Base-by-base conservation (phyloP, 495 filamentous ascomycete species). In the Amorphotheca resinae region DNA sequence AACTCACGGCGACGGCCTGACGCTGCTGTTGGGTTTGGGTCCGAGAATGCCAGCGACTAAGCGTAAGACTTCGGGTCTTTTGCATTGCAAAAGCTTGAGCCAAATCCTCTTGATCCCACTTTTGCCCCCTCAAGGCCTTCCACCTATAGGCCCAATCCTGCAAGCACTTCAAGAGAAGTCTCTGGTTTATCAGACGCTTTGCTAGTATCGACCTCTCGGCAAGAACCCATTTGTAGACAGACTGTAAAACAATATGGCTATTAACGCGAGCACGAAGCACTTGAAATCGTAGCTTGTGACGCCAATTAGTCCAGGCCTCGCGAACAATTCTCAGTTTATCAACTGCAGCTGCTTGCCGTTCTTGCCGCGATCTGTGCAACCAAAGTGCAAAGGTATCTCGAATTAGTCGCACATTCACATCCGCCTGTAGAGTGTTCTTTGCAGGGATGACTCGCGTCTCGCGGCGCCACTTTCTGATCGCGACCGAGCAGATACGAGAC, bases 281-380 rank as follows among this genome's bases (percentile, higher is more conserved):
- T 37, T 44, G 39, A 34, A 41, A 9, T 7, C 51, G 32, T 14
- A 80, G 64, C 12, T 61, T 67, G 59, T 82, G 76, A 42, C 81
- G 82, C 80, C 80, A 86, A 9, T 64, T 53, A 1, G 73, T 75
- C 68, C 71, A 80, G 7, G 73, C 61, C 52, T 75, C 77, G 22
- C 69, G 68, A 33, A 80, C 47, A 26, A 77, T 54, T 31, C 76
- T 66, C 44, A 60, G 43, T 20, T 58, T 66, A 49, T 80, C 65
- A 32, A 79, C 60, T 26, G 65, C 60, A 11, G 60, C 52, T n/a
- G 80, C 79, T 54, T 72, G 66, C n/a, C 63, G 59, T 20, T 67
- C 56, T 41, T 68, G 64, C 22, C 63, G 62, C 3, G 65, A 55
- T 14, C 72, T 69, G 0, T 59, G 57, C 5, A 69, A 52, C 74